A percentile compares a stretch with the other conserved stretches of the same genome.
Conservation (phyloP, 2,329 filamentous ascomycete species). For the Chaetomium globosum region DNA sequence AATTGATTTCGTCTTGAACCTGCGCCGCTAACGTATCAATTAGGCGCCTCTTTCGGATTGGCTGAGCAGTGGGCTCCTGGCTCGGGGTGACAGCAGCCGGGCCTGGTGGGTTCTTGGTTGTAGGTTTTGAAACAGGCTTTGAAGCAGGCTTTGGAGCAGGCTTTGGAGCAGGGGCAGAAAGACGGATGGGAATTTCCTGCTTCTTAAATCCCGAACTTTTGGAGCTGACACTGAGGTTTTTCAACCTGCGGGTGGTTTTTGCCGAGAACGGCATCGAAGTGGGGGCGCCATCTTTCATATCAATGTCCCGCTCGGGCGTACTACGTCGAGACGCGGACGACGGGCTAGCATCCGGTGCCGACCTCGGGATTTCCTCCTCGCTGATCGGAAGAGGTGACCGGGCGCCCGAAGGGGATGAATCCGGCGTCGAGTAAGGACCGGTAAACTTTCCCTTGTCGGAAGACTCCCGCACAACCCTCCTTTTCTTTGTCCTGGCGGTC, state of each 20-base stretch:
- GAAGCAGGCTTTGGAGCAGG: constrained; percentile 16
- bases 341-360: constrained; percentile 21
- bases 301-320: constrained; percentile 32
- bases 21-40: constrained; percentile 51
- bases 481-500: constrained; percentile 31
- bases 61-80: constrained; percentile 5
- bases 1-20: constrained; percentile 42
- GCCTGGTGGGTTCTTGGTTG: constrained; percentile 20
- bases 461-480: constrained; percentile 31
- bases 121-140: constrained; percentile 19
- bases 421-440: constrained; percentile 36
- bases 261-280: constrained; percentile 32
- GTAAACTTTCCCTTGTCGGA: constrained; percentile 30
- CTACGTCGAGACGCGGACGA: constrained; percentile 13
- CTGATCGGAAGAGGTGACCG: constrained; percentile 18
- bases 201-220: constrained; percentile 22
- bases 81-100: constrained; percentile 2
- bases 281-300: constrained; percentile 28
- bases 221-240: constrained; percentile 33
- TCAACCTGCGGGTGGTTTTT: constrained; percentile 34
- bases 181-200: constrained; percentile 37
- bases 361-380: constrained; percentile 25
- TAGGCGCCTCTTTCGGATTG: constrained; percentile 41
- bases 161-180: constrained; percentile 27
- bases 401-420: constrained; percentile 33